Evolutionary conservation across 2,329 filamentous ascomycete genomes (phyloP), one percentile per base, ranked within the genome.

Genomic region (Botrytis cinerea): DNA sequence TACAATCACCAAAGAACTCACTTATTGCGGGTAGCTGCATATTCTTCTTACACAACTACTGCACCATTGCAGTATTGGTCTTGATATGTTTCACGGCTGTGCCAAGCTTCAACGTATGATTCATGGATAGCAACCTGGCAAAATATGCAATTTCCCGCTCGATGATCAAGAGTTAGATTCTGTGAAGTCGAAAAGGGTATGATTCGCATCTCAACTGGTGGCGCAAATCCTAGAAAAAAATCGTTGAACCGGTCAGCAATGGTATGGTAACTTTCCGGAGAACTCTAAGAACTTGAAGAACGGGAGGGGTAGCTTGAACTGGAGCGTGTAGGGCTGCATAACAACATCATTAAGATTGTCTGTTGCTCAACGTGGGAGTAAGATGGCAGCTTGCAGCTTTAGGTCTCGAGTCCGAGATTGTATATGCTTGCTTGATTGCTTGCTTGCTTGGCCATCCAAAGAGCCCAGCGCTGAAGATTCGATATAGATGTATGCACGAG

Each of bases 401-500:
- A 54, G 71, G 20, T 70, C 66, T 70, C 66, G 63, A 61, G 57
- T 64, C 59, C 25, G 35, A 62, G 74, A 72, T 51, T 51, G 60
- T 48, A 46, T 63, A 4, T 57, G 14, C 43, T 45, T 45, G 25
- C 59, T 63, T 40, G 43, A 28, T 70, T 67, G 62, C 28, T 59
- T 48, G 63, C 46, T 68, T 48, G n/a, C 60, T n/a, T 38, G 64
- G 2, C 68, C n/a, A 51, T 72, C 46, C 28, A 54, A 46, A 25
- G n/a, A 72, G 20, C 40, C 62, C 69, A 72, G 62, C 54, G 38
- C 63, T 68, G 63, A 18, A 68, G 64, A 60, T 73, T 66, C 61
- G 70, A 69, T 75, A 73, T 66, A 72, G 70, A 69, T 75, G 74
- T 69, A 72, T 54, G 20, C 32, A 48, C 46, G 54, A 70, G 74